Percentiles rank a stretch among this genome's conserved stretches.
Evolutionary conservation across 345 rosid genomes (phyloP).

Genomic region (Syzygium grande): DNA sequence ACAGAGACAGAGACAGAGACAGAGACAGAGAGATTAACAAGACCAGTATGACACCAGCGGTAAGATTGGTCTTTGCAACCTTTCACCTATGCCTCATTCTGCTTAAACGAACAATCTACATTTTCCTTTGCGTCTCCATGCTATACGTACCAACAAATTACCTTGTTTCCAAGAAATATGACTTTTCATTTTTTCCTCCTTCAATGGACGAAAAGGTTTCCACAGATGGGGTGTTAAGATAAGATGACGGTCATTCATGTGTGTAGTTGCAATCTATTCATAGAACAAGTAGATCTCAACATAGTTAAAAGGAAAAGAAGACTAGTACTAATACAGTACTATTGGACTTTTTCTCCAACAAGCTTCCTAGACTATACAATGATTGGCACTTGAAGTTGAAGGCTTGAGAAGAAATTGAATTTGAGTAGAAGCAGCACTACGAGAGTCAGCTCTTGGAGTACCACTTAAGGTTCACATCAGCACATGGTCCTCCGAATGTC

Average conservation of each 20-base stretch:
- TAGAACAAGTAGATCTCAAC: not conserved
- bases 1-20: not conserved
- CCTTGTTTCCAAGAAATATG: not conserved
- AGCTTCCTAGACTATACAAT: not conserved
- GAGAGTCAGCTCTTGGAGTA: not conserved
- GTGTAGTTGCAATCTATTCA: not conserved
- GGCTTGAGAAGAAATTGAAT: not conserved
- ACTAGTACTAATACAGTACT: not conserved
- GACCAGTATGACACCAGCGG: not conserved
- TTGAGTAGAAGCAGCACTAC: not conserved
- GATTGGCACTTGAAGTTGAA: not conserved
- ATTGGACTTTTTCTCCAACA: not conserved
- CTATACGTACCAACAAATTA: not conserved
- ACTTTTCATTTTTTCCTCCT: not conserved
- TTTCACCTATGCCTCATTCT: not conserved
- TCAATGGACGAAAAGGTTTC: not conserved
- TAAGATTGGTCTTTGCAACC: not conserved
- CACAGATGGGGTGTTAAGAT: not conserved
- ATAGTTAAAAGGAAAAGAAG: not conserved
- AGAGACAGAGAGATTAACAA: not conserved
- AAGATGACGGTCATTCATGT: not conserved
- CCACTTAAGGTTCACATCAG: not conserved
- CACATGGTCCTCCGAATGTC: not conserved
- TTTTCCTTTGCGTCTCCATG: not conserved
- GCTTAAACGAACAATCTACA: not conserved